Base-by-base conservation (phyloP, 2,329 filamentous ascomycete species). In the Apiospora kogelbergensis region DNA sequence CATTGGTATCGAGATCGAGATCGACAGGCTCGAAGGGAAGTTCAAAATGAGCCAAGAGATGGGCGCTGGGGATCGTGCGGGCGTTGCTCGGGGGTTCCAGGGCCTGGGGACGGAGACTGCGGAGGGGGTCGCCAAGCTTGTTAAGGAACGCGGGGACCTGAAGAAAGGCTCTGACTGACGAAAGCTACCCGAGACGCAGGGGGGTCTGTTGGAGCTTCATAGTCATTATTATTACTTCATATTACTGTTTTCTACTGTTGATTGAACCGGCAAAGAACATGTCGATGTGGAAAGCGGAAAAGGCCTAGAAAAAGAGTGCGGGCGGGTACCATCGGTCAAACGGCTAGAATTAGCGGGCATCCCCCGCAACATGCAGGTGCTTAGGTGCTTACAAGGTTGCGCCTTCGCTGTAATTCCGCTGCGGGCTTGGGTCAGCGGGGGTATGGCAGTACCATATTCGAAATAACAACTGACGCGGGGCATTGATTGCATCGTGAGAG, bases 11-110 rank as follows among this genome's bases (percentile, higher is more conserved):
- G 87, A 91, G 75, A 87, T 91, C 53, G 77, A 79, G 53, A 83
- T 91, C 68, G 82, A 84, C 0, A 75, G 82, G 6, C 75, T 91
- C 42, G 84, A 86, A 65, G 89, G 89, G 15, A 90, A 90, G 79
- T 89, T 86, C 72, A 91, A 91, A 80, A 90, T 90, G 89, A 90
- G 86, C 71, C 89, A 91, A 78, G 89, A 91, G 74, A 81, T 84
- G 81, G 68, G 75, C 0, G 73, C 76, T 1, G 87, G 82, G 0
- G 89, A 91, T 74, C 76, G 84, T 0, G 78, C 85, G 26, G 89
- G 90, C 0, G 85, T 91, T 0, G 79, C 89, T 9, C 74, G 84
- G 3, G 89, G 90, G 0, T 90, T 92, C 70, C 78, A 60, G 26
- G 57, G 30, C 0, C 42, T 87, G 68, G 80, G 77, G 0, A 80